Conservation (phyloP, 306 rosid species). For the Medicago truncatula region DNA sequence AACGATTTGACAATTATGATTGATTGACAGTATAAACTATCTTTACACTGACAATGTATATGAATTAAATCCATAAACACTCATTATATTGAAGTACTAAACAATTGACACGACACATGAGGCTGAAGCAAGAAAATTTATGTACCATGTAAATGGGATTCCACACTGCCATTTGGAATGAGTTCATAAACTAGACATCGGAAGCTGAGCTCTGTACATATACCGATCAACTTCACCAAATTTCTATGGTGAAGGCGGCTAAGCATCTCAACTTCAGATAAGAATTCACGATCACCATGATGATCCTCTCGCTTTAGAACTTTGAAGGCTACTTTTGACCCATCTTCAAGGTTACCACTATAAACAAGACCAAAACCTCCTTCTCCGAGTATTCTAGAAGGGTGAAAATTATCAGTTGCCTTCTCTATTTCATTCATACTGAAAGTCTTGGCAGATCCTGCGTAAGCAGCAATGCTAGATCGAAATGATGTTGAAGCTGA, state of each 20-base stretch:
- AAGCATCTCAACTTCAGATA: constrained; percentile 98
- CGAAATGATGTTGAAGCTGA: constrained; percentile 77
- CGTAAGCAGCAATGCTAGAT: constrained; percentile 81
- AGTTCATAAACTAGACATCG: constrained; percentile 95
- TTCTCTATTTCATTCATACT: constrained; percentile 73
- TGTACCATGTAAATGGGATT: constrained; percentile 94
- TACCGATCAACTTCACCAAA: constrained; percentile 92
- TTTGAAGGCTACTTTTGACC: constrained; percentile 84
- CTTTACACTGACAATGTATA: neutral
- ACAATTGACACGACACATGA: constrained; percentile 15
- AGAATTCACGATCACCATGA: constrained; percentile 95
- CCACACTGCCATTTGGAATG: constrained; percentile 95
- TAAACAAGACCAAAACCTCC: constrained; percentile 98
- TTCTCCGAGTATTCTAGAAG: constrained; percentile 83
- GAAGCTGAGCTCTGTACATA: constrained; percentile 71
- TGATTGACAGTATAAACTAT: neutral
- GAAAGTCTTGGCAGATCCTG: constrained; percentile 91
- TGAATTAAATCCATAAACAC: neutral
- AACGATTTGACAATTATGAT: neutral
- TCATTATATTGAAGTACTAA: constrained; percentile 30
- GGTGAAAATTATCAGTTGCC: constrained; percentile 74
- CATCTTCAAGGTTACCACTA: constrained; percentile 80
- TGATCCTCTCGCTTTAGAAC: constrained; percentile 93
- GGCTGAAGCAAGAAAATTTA: constrained; percentile 29
- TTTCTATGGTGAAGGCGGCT: constrained; percentile 99